These are phyloP conservation scores for Trifolium fragiferum DNA, from an alignment of 306 rosid genomes.

Conservation along the genomic window DNA sequence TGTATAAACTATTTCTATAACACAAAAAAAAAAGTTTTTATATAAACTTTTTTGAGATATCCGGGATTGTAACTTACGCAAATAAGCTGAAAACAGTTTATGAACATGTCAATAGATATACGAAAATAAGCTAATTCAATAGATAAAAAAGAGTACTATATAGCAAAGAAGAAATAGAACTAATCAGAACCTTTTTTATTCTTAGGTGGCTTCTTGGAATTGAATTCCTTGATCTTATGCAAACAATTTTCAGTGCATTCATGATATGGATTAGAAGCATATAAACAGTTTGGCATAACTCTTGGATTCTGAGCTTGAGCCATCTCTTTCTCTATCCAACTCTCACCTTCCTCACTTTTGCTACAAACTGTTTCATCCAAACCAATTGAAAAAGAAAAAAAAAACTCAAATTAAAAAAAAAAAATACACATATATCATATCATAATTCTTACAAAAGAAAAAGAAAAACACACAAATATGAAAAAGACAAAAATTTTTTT, in stretches of 20 bases:
- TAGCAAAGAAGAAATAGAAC: conserved; percentile 21
- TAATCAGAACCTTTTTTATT: conserved; percentile 65
- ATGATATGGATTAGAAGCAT: conserved; percentile 85
- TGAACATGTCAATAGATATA: background rate
- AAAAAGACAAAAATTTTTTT: background rate
- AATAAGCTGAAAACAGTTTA: background rate
- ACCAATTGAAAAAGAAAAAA: background rate
- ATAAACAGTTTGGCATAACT: conserved; percentile 62
- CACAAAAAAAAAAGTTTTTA: background rate
- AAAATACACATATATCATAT: background rate
- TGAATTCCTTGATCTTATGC: conserved; percentile 61
- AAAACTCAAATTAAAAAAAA: conserved; percentile 6
- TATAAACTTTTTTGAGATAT: background rate
- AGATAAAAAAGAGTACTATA: background rate
- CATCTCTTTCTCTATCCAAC: conserved; percentile 68
- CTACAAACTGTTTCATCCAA: conserved; percentile 20
- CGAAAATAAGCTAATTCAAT: background rate
- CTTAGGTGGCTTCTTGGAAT: conserved; percentile 55
- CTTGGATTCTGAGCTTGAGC: conserved; percentile 50
- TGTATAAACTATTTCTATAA: background rate
- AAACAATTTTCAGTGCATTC: conserved; percentile 79
- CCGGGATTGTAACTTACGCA: background rate
- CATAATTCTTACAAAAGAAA: background rate
- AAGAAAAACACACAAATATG: background rate
- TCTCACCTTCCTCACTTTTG: conserved; percentile 38